These are phyloP conservation scores for Populus pruinosa DNA, from an alignment of 345 rosid genomes.

Conservation along the genomic window DNA sequence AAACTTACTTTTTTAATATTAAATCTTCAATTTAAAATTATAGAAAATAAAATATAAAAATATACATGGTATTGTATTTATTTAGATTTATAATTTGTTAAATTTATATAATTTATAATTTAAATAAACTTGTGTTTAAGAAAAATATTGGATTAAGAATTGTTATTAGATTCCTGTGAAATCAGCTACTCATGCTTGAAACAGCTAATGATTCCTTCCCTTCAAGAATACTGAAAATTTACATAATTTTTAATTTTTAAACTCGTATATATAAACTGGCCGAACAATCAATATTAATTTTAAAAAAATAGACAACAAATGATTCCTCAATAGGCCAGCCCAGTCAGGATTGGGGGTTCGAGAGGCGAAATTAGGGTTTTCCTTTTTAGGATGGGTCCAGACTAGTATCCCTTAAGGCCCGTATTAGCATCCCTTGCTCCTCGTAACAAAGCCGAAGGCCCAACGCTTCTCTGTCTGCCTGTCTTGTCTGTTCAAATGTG, in stretches of 20 bases:
- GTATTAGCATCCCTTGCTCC: not conserved
- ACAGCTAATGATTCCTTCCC: too few relatives aligned
- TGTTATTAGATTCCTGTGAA: too few relatives aligned
- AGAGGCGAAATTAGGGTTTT: not conserved
- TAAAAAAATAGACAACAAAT: too few relatives aligned
- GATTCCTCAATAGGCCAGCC: too few relatives aligned
- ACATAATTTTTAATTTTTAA: too few relatives aligned
- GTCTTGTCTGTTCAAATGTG: not conserved
- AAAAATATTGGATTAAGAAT: not conserved
- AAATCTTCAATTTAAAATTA: too few relatives aligned
- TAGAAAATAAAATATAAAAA: not conserved
- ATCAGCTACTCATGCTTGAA: too few relatives aligned
- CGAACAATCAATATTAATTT: too few relatives aligned
- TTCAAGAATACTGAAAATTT: too few relatives aligned
- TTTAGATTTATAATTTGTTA: too few relatives aligned
- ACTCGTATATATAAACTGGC: too few relatives aligned
- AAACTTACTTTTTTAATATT: too few relatives aligned
- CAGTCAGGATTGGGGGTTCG: not conserved
- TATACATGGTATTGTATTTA: not conserved
- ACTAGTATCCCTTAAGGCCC: not conserved
- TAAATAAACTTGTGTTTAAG: not conserved
- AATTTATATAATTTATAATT: not conserved
- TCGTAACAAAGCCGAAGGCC: not conserved
- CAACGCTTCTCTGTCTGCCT: not conserved
- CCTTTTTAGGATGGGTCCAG: not conserved